These are phyloP conservation scores for Acer negundo DNA, from an alignment of 345 rosid genomes.

Conservation along the genomic window DNA sequence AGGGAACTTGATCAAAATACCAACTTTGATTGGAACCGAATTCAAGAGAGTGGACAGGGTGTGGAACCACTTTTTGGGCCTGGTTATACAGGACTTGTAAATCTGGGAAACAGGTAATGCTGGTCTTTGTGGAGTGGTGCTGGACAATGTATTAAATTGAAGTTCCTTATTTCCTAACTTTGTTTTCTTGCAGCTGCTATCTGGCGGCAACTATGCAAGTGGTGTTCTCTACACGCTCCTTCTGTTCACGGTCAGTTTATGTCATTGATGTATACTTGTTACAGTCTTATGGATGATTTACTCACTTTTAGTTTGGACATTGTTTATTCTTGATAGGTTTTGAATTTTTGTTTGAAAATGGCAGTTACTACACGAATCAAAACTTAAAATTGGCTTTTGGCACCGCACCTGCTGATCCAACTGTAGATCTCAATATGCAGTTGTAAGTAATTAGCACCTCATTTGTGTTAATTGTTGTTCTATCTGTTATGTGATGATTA, in stretches of 20 bases:
- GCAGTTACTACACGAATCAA: slow-evolving; percentile 69
- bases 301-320: not conserved
- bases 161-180: slow-evolving; percentile 25
- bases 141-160: slow-evolving; percentile 7
- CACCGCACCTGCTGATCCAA: slow-evolving; percentile 95
- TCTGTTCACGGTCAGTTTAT: slow-evolving; percentile 61
- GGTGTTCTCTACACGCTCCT: slow-evolving; percentile 73
- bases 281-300: not conserved
- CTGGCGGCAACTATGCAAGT: slow-evolving; percentile 99
- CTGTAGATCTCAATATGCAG: slow-evolving; percentile 93
- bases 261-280: slow-evolving; percentile 12
- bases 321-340: slow-evolving; percentile 14
- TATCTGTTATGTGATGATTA: not conserved
- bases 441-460: slow-evolving; percentile 57
- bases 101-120: slow-evolving; percentile 94
- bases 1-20: slow-evolving; percentile 98
- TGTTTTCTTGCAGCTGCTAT: slow-evolving; percentile 76
- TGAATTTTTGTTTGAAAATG: slow-evolving; percentile 20
- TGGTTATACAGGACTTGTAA: slow-evolving; percentile 92
- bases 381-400: slow-evolving; percentile 76
- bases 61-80: slow-evolving; percentile 88
- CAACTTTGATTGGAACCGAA: slow-evolving; percentile 97
- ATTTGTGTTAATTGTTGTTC: slow-evolving; percentile 10
- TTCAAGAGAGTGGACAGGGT: slow-evolving; percentile 96
- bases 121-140: slow-evolving; percentile 14